Evolutionary conservation across 2,329 filamentous ascomycete species (phyloP), one percentile per base, ranked within the genome.

Genomic region (Ceratocystis destructans): DNA sequence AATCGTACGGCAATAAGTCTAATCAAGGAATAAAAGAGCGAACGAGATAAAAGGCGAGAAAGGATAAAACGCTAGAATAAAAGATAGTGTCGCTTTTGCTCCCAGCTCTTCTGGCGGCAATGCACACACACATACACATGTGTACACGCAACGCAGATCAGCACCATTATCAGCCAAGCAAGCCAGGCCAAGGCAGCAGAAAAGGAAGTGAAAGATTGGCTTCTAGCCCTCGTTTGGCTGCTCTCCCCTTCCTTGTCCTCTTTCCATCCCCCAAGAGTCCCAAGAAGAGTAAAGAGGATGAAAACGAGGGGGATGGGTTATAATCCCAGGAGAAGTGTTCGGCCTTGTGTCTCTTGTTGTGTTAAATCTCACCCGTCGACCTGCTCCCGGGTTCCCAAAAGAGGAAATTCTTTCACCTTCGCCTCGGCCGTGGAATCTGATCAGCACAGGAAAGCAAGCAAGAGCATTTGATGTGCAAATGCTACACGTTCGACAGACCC

Each of bases 211-310:
- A 31, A 57, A 57, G 25, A 28, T 57, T 57, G 53, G 53, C 53
- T 57, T 57, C 53, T 57, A 57, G 53, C 53, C 53, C 53, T 31
- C 53, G 12, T 12, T 22, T 50, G 6, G 46, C 25, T 33, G 3
- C 53, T 28, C 53, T 57, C 53, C 53, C 5, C 53, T n/a, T 22
- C 46, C n/a, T 22, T 50, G 6, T 22, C 17, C n/a, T 22, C 37
- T 10, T 12, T n/a, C 17, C 46, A 50, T 20, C n/a, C 33, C 25
- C 10, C 53, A 28, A 57, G 25, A 57, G 53, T 33, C 53, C 53
- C 53, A 57, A 57, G 53, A 37, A 57, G 53, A 57, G 53, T 12
- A 25, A 57, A 57, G 53, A 31, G 53, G 53, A 31, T 15, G 53
- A 57, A 10, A 57, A 28, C 25, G 5, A 57, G 31, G 25, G 10